Evolutionary conservation across 2,329 filamentous ascomycete species (phyloP), one percentile per base, ranked within the genome.

Genomic region (Teratosphaeriaceae sp.): DNA sequence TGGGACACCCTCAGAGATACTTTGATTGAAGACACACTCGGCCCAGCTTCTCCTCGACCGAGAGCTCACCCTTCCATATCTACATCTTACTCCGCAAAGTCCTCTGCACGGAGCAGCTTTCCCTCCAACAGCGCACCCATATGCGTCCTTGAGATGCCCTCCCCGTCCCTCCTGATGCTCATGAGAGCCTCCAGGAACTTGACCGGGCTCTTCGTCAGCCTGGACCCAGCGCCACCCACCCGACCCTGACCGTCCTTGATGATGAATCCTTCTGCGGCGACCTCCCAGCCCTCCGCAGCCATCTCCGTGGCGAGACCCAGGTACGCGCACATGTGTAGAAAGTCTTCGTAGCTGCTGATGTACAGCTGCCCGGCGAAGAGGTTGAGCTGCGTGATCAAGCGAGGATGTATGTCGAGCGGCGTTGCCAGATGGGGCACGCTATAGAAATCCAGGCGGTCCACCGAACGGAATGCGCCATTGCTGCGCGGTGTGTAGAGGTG

Each of bases 331-430:
- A 73, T 55, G 1, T 64, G 56, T 0, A 57, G 48, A 47, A 86
- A 88, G 41, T 84, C 73, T 0, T 63, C 45, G 33, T 69, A 75
- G 0, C 67, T 71, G 0, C 56, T 59, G 8, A 86, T 65, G 50
- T 86, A 87, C 0, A 86, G 66, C 42, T 84, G 79, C 0, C 83
- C 84, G 0, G 84, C 68, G 42, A 88, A 86, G 0, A 87, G 61
- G 33, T 83, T 82, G 0, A 87, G 67, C 43, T 77, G 67, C 0
- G 67, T 61, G 0, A 64, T 57, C 0, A 75, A 53, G 1, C 43
- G 55, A 8, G 52, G 57, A 11, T 50, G 54, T 3, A 58, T 43
- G 6, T 21, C 24, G 0, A 36, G 46, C 16, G 52, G 48, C 0
- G 1, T 5, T 2, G 48, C 45, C 0, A 57, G 29, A 1, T 33